Base-by-base conservation (phyloP, 169 alveolate genomes). In the Plasmodium vinckei region DNA sequence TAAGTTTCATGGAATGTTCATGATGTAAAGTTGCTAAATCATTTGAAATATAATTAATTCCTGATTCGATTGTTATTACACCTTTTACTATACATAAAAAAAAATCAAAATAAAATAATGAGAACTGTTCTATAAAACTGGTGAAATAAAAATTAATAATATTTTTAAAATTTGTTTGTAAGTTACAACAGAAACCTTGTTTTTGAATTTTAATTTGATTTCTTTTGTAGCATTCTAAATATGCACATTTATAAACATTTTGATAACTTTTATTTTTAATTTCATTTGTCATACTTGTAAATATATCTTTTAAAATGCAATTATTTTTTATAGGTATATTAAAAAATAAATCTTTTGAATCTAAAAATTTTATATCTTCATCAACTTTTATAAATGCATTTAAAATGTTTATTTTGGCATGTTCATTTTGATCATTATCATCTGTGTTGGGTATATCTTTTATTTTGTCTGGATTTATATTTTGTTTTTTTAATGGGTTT, bases 91-190 rank as follows among this genome's bases (percentile, higher is more conserved):
- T 64, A 39, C 60, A 77, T 67, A 77, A 12, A 10, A 77, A 64
- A 9, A 77, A 44, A 69, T 77, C 88, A 13, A 77, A 77, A 46
- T 77, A 77, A n/a, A 77, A 77, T 1, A 77, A 44, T n/a, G 77
- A 77, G n/a, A 77, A 49, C 5, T 21, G 13, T 1, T 44, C 44
- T 57, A 49, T 63, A 19, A 77, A 27, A 51, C 17, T 73, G 42
- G 44, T 44, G 15, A 77, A 49, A 57, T 63, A 77, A 44, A 33
- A 49, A 19, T 25, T 63, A 13, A 17, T 13, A 27, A 64, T 63
- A 27, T 6, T n/a, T 5, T 21, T 17, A 19, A 33, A 33, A 3
- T 33, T 1, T 33, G 4, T 33, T 33, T 33, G 42, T 33, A 33
- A 33, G 0, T 33, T 33, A 33, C 42, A 33, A 33, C 42, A 33